phyloP scores from a whole-genome alignment of 2,329 filamentous ascomycete genomes.

The Claviceps quebecensis region DNA sequence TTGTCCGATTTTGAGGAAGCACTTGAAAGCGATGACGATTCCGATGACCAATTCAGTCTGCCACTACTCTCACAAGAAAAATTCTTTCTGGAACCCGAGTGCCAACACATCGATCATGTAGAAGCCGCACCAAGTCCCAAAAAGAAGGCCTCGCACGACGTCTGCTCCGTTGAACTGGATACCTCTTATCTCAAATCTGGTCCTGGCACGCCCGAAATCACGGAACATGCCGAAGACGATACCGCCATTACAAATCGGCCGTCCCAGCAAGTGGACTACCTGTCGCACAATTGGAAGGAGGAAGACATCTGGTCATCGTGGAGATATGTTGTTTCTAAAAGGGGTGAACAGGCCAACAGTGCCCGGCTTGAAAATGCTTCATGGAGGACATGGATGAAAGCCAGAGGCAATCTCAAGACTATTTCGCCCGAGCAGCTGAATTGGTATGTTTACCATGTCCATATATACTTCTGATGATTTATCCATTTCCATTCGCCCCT shows the following conservation, averaged over 20 bases:
- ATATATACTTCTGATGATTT: no score
- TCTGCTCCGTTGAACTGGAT: conserved; percentile 41
- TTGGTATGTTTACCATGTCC: conserved; percentile 50
- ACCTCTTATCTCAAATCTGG: conserved; percentile 36
- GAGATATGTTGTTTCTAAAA: conserved; percentile 77
- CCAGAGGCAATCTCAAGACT: conserved; percentile 74
- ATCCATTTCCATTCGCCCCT: no score
- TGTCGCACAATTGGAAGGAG: conserved; percentile 85
- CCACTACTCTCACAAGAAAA: conserved; percentile 32
- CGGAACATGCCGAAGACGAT: conserved; percentile 62
- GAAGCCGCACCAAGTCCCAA: conserved; percentile 37
- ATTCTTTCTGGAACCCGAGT: conserved; percentile 24
- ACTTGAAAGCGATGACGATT: conserved; percentile 27
- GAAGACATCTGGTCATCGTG: conserved; percentile 97
- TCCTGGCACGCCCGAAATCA: conserved; percentile 42
- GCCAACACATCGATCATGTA: conserved; percentile 24
- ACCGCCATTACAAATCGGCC: conserved; percentile 60
- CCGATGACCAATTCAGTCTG: conserved; percentile 33
- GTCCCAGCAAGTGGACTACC: conserved; percentile 84
- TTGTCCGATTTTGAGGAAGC: conserved; percentile 40
- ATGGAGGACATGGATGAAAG: conserved; percentile 93
- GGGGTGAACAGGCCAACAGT: conserved; percentile 66
- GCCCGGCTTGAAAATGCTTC: conserved; percentile 86
- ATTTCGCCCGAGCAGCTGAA: conserved; percentile 85
- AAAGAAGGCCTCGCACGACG: conserved; percentile 34